Evolutionary conservation across 768 basidiomycete species (phyloP).

Genomic region (Podaxis sp.): DNA sequence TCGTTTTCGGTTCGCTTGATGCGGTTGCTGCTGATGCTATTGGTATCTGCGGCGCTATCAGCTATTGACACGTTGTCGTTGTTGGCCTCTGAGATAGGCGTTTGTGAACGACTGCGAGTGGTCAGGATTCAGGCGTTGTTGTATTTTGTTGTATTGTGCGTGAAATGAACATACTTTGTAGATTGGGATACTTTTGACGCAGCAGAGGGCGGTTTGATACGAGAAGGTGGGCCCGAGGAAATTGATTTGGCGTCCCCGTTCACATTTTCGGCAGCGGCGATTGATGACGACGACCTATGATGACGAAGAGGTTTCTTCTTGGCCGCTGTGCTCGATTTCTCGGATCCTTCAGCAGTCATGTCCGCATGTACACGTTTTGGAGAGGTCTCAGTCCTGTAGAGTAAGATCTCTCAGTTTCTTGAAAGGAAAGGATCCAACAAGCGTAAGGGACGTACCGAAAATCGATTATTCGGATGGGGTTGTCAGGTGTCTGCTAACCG

Average conservation of each 20-base stretch:
- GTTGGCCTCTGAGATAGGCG: slow-evolving; percentile 6
- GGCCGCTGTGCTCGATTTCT: neutral
- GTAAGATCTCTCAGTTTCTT: neutral
- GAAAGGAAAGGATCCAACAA: neutral
- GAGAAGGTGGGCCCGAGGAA: neutral
- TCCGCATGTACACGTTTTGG: neutral
- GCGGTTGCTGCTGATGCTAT: slow-evolving; percentile 30
- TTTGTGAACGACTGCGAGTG: slow-evolving; percentile 8
- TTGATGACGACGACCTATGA: slow-evolving; percentile 5
- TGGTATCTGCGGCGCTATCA: slow-evolving; percentile 38
- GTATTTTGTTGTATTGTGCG: neutral
- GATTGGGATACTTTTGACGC: slow-evolving; percentile 2
- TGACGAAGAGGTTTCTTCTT: neutral
- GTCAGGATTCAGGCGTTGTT: neutral
- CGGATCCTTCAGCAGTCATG: neutral
- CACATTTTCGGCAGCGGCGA: neutral
- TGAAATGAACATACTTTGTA: neutral
- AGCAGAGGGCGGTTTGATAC: neutral
- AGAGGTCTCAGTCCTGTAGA: slow-evolving; percentile 10
- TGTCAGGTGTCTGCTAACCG: slow-evolving; percentile 2
- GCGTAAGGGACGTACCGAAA: slow-evolving; percentile 1
- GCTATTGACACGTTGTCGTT: slow-evolving; percentile 54
- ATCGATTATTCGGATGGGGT: slow-evolving; percentile 13
- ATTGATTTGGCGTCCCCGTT: neutral
- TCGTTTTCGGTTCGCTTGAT: slow-evolving; percentile 61